Evolutionary conservation across 2,329 filamentous ascomycete genomes (phyloP).

Genomic region (Alternaria brassicicola): DNA sequence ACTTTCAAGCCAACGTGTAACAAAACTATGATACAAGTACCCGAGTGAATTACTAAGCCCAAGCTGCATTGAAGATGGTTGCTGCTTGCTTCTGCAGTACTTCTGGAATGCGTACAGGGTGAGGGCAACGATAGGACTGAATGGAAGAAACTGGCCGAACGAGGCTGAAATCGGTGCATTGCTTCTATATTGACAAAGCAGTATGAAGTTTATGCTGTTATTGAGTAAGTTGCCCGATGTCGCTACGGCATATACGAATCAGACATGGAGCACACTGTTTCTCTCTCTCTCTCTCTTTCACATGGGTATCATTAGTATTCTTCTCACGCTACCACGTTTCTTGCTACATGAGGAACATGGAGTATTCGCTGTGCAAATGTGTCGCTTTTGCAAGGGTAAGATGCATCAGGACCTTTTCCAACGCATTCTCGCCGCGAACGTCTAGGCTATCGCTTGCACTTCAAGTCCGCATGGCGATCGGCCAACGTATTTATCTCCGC

Average conservation of each 20-base stretch:
- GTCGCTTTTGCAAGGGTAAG: not conserved
- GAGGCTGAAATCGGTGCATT: constrained; percentile 9
- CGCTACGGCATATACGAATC: not conserved
- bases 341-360: not conserved
- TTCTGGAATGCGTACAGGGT: constrained; percentile 1
- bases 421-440: not conserved
- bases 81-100: constrained; percentile 1
- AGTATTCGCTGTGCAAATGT: not conserved
- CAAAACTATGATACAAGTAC: not conserved
- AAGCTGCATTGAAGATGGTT: not conserved
- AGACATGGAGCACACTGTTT: not conserved
- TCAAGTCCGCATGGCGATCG: not conserved
- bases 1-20: not conserved
- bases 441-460: not conserved
- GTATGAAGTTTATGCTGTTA: not conserved
- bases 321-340: not conserved
- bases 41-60: constrained; percentile 20
- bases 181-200: constrained; percentile 14
- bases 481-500: not conserved
- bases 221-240: constrained; percentile 3
- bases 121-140: constrained; percentile 13
- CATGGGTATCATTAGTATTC: not conserved
- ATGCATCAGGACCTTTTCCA: not conserved
- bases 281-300: not conserved
- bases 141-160: constrained; percentile 15